These are phyloP conservation scores for Pythium rhizo-oryzae DNA, from an alignment of 352 stramenopile genomes.

Conservation along the genomic window DNA sequence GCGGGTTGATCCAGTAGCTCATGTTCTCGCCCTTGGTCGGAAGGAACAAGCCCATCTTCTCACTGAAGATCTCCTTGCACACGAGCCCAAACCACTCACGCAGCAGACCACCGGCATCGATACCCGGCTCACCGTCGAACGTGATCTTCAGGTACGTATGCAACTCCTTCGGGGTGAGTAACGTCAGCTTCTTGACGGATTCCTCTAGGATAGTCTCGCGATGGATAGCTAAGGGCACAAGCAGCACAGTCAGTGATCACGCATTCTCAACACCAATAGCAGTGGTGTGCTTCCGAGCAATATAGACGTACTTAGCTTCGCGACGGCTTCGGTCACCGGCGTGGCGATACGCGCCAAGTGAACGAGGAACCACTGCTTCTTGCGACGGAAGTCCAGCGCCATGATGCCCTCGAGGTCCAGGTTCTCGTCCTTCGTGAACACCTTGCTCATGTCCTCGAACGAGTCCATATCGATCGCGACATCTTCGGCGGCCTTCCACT, in stretches of 20 bases:
- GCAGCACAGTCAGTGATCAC: neutral
- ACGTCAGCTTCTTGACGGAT: slow-evolving; percentile 45
- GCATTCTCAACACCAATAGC: neutral
- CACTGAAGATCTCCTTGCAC: slow-evolving; percentile 77
- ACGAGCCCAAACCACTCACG: slow-evolving; percentile 85
- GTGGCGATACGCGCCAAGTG: slow-evolving; percentile 68
- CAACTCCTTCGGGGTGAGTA: slow-evolving; percentile 43
- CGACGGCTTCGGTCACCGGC: slow-evolving; percentile 59
- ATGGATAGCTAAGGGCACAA: slow-evolving; percentile 39
- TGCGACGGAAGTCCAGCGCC: slow-evolving; percentile 73
- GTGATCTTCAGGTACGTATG: slow-evolving; percentile 73
- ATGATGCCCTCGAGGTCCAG: slow-evolving; percentile 81
- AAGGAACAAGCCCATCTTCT: slow-evolving; percentile 65
- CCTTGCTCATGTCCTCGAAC: slow-evolving; percentile 44
- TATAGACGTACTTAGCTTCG: slow-evolving; percentile 58
- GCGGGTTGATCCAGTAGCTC: slow-evolving; percentile 85
- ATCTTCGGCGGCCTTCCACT: slow-evolving; percentile 63
- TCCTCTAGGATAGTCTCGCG: slow-evolving; percentile 64
- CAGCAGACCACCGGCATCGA: slow-evolving; percentile 77
- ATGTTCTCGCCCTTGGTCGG: slow-evolving; percentile 77
- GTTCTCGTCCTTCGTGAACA: slow-evolving; percentile 39
- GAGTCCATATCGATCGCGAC: slow-evolving; percentile 77
- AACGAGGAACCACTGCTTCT: slow-evolving; percentile 87
- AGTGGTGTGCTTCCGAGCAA: neutral
- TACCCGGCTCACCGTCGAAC: slow-evolving; percentile 67